Base-by-base conservation (phyloP, 2,329 filamentous ascomycete species). In the Colletotrichum zoysiae region DNA sequence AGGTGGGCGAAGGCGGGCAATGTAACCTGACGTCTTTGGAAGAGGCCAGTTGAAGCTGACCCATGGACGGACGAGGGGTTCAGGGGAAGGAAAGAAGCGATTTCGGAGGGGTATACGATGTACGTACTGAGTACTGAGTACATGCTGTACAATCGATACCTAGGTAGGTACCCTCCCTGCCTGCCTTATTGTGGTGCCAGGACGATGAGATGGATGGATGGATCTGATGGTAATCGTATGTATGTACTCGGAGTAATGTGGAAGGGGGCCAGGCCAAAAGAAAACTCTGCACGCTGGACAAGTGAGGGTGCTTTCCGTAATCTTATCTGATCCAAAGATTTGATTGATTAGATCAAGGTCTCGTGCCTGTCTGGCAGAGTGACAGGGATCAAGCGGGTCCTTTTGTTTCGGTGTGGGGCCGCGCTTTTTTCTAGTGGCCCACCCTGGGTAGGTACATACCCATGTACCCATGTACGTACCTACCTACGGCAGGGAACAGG, bases 241-340 rank as follows among this genome's bases (percentile, higher is more conserved):
- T 2, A 30, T 5, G 30, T 30, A 30, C 30, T 30, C 30, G 40
- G 8, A 2, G 59, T n/a, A 60, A 55, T 66, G 46, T 44, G 67
- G 67, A 48, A 56, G 55, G 67, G 56, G 50, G 40, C 4, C 8
- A 38, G 35, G 35, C 11, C 26, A 48, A 40, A 14, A n/a, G 20
- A 70, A 71, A 40, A 66, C 66, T 72, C 65, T 73, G 70, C 70
- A 57, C 44, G 61, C 30, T 50, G 58, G 35, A 51, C 26, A 53
- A 44, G 30, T 42, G 33, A 68, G 57, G 18, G 64, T 53, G 50
- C 35, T 66, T 66, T 55, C 66, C 56, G 57, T 71, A 66, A 73
- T 73, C 70, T 73, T 73, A 73, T 73, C 70, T 70, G 70, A 73
- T 73, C 70, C 60, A 61, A 16, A 73, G 70, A 73, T 73, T 55